Evolutionary conservation across 129 eudicot genomes (phyloP), one percentile per base, ranked within the genome.

Genomic region (Tagetes patula): DNA sequence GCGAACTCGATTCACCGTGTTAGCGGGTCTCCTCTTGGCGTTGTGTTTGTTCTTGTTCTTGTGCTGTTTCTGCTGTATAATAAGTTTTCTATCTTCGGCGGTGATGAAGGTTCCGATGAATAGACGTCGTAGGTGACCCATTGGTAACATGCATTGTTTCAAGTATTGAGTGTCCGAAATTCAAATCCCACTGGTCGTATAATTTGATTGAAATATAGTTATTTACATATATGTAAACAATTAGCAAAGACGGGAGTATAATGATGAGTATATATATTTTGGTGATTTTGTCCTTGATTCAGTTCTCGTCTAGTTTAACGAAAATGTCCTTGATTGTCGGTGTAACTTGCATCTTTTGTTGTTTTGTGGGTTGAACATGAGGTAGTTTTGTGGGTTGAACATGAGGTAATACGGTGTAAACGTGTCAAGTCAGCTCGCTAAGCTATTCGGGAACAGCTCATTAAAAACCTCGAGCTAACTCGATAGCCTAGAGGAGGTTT

Each of bases 21-120:
- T 48, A 86, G 96, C 61, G 98, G 98, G 7, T 94, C 96, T 5
- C 96, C 98, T 7, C 81, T 88, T 65, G 96, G 98, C 52, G 98
- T 94, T 48, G 98, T 89, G 3, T 80, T 90, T 9, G 76, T 94
- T n/a, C 91, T 94, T 6, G 6, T 83, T 31, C 87, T 94, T 14
- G 89, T 90, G 2, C 74, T 94, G 8, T 81, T 94, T 34, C 84
- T 94, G 47, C 92, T 94, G 3, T 90, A 90, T 80, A 78, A 83
- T 65, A 76, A 85, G 53, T 34, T 88, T 42, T 90, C 96, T 8
- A 86, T 94, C 68, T 94, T 94, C 67, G 98, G 98, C 8, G 96
- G 98, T 11, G 92, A 76, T 62, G 98, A 84, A 13, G 98, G 77
- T 70, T 80, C 85, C 30, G 98, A 77, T 3, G 96, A 93, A 41